A percentile compares a stretch with the other conserved stretches of the same genome.
Conservation (phyloP, 2,329 filamentous ascomycete species). For the Nemania diffusa region DNA sequence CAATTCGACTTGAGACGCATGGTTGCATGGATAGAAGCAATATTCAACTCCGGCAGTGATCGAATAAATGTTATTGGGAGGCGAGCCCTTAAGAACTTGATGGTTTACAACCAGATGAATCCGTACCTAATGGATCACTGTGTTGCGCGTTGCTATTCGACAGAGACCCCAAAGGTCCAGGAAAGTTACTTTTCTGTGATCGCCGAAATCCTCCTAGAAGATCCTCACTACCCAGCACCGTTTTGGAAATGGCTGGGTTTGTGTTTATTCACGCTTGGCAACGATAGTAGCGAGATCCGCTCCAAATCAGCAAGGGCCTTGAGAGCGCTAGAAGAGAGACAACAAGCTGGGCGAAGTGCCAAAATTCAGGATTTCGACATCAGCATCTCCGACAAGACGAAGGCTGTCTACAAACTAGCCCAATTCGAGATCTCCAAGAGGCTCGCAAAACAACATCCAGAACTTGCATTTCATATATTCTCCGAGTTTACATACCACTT, state of each 20-base stretch:
- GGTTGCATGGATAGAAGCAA: constrained; percentile 94
- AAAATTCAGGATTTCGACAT: constrained; percentile 98
- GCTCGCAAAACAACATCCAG: constrained; percentile 86
- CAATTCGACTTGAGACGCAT: constrained; percentile 94
- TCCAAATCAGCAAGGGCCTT: constrained; percentile 88
- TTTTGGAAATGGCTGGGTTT: constrained; percentile 93
- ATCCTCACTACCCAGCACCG: constrained; percentile 82
- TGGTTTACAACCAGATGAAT: constrained; percentile 89
- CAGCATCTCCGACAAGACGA: constrained; percentile 97
- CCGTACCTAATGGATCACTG: constrained; percentile 88
- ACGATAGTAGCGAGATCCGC: constrained; percentile 87
- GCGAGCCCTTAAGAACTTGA: constrained; percentile 87
- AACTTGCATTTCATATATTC: constrained; percentile 92
- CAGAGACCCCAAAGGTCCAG: constrained; percentile 82
- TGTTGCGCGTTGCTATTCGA: constrained; percentile 88
- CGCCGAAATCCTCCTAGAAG: constrained; percentile 84
- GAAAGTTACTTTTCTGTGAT: constrained; percentile 97
- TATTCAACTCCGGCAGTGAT: constrained; percentile 92
- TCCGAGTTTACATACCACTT: constrained; percentile 96
- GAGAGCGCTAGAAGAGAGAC: constrained; percentile 82
- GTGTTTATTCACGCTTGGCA: constrained; percentile 91
- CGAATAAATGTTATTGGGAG: constrained; percentile 91
- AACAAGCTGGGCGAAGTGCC: constrained; percentile 77
- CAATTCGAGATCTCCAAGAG: constrained; percentile 97
- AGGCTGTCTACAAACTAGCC: constrained; percentile 95